Conservation (phyloP, 1,284 basidiomycete species). For the Mycosarcoma maydis region DNA sequence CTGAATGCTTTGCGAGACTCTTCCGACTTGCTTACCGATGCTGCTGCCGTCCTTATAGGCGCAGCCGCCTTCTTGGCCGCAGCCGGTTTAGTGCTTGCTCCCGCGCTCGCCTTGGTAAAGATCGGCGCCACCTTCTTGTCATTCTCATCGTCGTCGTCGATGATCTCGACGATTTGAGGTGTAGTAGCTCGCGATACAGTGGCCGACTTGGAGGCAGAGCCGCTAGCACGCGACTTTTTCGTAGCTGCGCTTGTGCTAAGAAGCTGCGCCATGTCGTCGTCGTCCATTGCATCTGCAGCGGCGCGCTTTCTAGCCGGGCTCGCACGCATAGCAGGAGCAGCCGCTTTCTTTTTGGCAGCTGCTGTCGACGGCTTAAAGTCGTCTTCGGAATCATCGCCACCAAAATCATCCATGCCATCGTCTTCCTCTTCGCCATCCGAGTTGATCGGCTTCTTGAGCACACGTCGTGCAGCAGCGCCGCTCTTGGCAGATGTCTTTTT, state of each 20-base stretch:
- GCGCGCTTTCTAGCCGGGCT: conserved; percentile 32
- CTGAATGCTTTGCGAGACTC: conserved; percentile 31
- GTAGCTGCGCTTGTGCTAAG: conserved; percentile 20
- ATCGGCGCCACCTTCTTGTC: conserved; percentile 38
- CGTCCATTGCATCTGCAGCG: conserved; percentile 37
- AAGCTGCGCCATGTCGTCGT: conserved; percentile 39
- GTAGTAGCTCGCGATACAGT: conserved; percentile 38
- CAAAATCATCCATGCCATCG: conserved; percentile 22
- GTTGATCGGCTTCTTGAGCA: conserved; percentile 70
- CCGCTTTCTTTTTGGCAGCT: conserved; percentile 32
- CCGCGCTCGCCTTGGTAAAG: conserved; percentile 23
- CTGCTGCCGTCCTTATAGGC: conserved; percentile 10
- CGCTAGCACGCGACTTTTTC: conserved; percentile 31
- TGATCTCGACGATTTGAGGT: conserved; percentile 24
- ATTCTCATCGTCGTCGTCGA: conserved; percentile 16
- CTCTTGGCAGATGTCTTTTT: conserved; percentile 75
- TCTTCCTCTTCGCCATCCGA: conserved; percentile 71
- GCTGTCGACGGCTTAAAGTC: conserved; percentile 46
- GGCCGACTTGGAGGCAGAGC: conserved; percentile 13
- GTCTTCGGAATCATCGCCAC: conserved; percentile 51
- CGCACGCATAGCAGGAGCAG: conserved; percentile 25
- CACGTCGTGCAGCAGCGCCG: conserved; percentile 71
- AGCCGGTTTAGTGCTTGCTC: conserved; percentile 16
- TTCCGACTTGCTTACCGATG: conserved; percentile 27
- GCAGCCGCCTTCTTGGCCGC: conserved; percentile 15